Evolutionary conservation across 495 filamentous ascomycete genomes (phyloP).

Genomic region (Daldinia decipiens): DNA sequence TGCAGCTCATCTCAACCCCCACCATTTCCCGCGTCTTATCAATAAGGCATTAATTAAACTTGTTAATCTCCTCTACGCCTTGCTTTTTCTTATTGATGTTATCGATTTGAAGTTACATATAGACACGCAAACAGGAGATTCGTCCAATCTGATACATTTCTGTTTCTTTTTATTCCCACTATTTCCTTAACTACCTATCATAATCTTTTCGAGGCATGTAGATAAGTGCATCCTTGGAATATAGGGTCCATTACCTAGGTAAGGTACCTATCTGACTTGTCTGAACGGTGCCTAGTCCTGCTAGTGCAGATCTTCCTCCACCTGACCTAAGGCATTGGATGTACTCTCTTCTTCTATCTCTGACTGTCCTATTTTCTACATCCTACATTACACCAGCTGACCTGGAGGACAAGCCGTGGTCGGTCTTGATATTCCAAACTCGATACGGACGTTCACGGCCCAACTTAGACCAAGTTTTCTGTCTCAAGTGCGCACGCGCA

Average conservation of each 20-base stretch:
- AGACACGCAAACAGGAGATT: not conserved
- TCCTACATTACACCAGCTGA: constrained; percentile 7
- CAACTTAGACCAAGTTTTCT: not conserved
- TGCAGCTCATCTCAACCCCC: constrained; percentile 1
- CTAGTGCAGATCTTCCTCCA: constrained; percentile 32
- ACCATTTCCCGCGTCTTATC: constrained; percentile 5
- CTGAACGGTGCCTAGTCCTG: not conserved
- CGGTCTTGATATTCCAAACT: not conserved
- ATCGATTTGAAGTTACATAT: not conserved
- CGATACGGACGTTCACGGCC: not conserved
- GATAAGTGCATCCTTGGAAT: too few species aligned
- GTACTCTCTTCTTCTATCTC: not conserved
- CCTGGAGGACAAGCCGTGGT: not conserved
- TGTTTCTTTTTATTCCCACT: not conserved
- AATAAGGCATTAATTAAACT: not conserved
- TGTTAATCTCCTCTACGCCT: not conserved
- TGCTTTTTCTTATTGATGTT: not conserved
- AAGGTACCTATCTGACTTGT: not conserved
- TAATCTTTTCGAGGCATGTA: not conserved
- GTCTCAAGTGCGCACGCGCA: not conserved
- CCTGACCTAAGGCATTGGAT: constrained; percentile 28
- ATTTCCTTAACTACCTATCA: not conserved
- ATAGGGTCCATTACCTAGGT: not conserved
- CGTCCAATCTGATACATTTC: not conserved
- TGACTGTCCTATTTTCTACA: not conserved